Evolutionary conservation across 148 eudicot genomes (phyloP), one percentile per base, ranked within the genome.

Genomic region (Oxyria digyna): DNA sequence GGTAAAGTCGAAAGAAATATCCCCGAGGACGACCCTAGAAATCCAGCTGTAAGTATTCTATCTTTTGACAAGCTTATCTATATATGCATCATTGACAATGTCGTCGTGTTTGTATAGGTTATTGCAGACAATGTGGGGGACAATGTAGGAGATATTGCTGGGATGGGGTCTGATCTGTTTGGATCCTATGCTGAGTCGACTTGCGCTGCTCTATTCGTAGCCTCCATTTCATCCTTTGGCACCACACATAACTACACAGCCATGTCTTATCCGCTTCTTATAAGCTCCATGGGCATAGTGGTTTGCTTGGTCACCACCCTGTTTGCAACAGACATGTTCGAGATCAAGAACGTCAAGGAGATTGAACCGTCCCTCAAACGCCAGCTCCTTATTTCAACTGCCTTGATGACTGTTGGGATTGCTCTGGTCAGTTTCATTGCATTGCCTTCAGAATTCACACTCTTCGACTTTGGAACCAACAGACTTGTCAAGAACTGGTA

Each of bases 71-170:
- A n/a, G 38, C 6, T 35, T 6, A 35, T 35, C 3, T 6, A 35
- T 6, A 6, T 35, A 35, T 6, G 6, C 38, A 35, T 35, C 38
- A 35, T 6, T 2, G 38, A 2, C 38, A 2, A 35, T 35, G 6
- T 35, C 4, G 38, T 35, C 38, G 38, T 35, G 38, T 6, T 6
- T 35, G 38, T 35, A 35, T 6, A 35, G 79, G 79, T 76, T 20
- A 76, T 76, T 43, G 79, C 79, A 35, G 79, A 76, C 41, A 76
- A 76, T 41, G 79, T 76, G 27, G 79, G 79, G 13, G 79, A 76
- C 73, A 76, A 76, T 62, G 79, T 76, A 8, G 79, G 79, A 40
- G 79, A 76, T 67, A 76, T 76, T 62, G 79, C 79, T 1, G 79
- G 79, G 32, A 76, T 76, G 79, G 79, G 79, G 17, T 76, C 79